phyloP scores from a whole-genome alignment of 768 basidiomycete species.

The Sarcomyxa edulis region DNA sequence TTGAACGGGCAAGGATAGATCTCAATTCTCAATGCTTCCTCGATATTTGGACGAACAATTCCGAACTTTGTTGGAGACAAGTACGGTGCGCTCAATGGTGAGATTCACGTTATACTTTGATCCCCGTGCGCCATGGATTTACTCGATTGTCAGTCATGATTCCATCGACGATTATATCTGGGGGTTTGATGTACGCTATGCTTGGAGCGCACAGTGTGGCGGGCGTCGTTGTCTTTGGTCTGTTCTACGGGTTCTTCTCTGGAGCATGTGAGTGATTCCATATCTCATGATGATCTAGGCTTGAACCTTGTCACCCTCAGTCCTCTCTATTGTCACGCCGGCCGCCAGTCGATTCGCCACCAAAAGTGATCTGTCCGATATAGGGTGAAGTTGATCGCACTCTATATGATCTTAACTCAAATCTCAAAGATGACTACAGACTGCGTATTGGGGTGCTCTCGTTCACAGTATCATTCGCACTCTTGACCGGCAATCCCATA shows the following conservation, averaged over 20 bases:
- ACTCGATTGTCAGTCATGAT: slow-evolving; percentile 32
- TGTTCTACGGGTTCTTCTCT: slow-evolving; percentile 52
- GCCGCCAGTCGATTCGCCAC: slow-evolving; percentile 32
- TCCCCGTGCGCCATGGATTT: slow-evolving; percentile 1
- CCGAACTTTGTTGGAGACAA: slow-evolving; percentile 50
- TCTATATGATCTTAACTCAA: slow-evolving; percentile 2
- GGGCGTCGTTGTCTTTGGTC: slow-evolving; percentile 38
- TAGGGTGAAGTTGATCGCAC: slow-evolving; percentile 28
- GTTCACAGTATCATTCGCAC: slow-evolving; percentile 36
- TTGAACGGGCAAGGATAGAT: too few relatives aligned
- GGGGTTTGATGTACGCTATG: slow-evolving; percentile 43
- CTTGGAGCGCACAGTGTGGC: slow-evolving; percentile 37
- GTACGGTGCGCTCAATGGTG: slow-evolving; percentile 45
- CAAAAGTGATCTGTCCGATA: slow-evolving; percentile 37
- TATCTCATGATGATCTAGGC: slow-evolving; percentile 1
- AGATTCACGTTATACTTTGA: slow-evolving; percentile 8
- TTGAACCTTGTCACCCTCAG: slow-evolving; percentile 16
- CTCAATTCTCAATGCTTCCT: slow-evolving; percentile 47
- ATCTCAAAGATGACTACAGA: slow-evolving; percentile 19
- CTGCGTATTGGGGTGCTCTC: slow-evolving; percentile 42
- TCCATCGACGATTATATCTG: slow-evolving; percentile 32
- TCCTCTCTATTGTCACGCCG: slow-evolving; percentile 34
- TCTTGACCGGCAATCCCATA: slow-evolving; percentile 47
- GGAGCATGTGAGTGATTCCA: slow-evolving; percentile 36
- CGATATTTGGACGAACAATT: slow-evolving; percentile 53